Evolutionary conservation across 202 grass and related monocot genomes (phyloP).

Genomic region (Digitaria exilis): DNA sequence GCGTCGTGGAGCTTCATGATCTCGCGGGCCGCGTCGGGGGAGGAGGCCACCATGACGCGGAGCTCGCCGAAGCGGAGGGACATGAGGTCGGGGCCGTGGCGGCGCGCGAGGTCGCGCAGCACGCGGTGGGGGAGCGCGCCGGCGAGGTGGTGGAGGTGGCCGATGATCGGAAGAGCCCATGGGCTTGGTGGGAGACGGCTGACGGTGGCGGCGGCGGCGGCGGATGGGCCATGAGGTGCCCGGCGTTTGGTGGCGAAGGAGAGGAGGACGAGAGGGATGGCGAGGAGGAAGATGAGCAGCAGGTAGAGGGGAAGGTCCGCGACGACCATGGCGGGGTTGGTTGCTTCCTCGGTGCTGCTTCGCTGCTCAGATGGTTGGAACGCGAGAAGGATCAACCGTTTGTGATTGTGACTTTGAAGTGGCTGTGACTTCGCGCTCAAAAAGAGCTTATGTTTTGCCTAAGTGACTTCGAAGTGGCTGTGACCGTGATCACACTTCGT

Average conservation of each 20-base stretch:
- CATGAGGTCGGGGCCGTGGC: too few relatives aligned
- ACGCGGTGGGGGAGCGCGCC: conserved; percentile 44
- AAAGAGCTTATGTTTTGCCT: too few relatives aligned
- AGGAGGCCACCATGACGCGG: too few relatives aligned
- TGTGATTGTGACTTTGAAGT: not conserved
- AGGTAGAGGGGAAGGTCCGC: too few relatives aligned
- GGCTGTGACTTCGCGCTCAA: not conserved
- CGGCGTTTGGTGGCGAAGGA: not conserved
- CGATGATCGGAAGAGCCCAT: conserved; percentile 45
- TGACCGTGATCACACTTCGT: not conserved
- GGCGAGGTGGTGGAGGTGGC: conserved; percentile 52
- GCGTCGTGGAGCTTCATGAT: too few relatives aligned
- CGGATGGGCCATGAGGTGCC: not conserved
- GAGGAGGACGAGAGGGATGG: not conserved
- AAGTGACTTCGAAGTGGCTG: too few relatives aligned
- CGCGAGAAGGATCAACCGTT: not conserved
- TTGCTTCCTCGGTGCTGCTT: not conserved
- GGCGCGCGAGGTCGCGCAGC: not conserved
- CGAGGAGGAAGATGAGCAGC: not conserved
- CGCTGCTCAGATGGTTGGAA: not conserved
- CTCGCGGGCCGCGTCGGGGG: too few relatives aligned
- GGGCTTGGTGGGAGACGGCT: not conserved
- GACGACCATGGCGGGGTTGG: too few relatives aligned
- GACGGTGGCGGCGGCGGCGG: too few relatives aligned
- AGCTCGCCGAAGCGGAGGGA: too few relatives aligned